Conservation (phyloP, 495 filamentous ascomycete species). For the Penicillium cinerascens region DNA sequence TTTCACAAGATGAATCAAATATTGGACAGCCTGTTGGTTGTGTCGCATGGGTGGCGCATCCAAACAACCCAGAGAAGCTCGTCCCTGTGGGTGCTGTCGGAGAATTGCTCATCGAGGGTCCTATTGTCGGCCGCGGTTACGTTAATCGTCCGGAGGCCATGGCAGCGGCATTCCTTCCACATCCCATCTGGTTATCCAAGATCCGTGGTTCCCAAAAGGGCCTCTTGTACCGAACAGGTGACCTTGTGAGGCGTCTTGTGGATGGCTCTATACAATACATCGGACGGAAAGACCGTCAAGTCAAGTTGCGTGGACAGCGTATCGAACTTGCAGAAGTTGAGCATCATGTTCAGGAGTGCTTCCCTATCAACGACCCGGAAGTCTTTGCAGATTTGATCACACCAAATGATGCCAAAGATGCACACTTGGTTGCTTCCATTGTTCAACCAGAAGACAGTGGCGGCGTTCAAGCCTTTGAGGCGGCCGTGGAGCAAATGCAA, state of each 20-base stretch:
- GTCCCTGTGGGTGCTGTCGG: neutral
- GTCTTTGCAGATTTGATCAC: constrained; percentile 4
- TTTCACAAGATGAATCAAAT: no score
- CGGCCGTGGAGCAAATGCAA: neutral
- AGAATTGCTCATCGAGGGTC: constrained; percentile 5
- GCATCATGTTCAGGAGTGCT: neutral
- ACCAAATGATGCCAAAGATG: neutral
- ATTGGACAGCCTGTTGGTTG: no score
- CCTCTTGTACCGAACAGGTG: neutral
- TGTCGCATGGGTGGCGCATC: no score
- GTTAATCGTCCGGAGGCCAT: neutral
- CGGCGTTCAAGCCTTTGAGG: neutral
- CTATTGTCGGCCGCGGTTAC: constrained; percentile 6
- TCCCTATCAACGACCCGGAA: neutral
- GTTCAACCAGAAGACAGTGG: neutral
- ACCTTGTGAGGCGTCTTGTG: neutral
- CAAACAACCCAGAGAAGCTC: neutral
- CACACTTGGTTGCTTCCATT: constrained; percentile 2
- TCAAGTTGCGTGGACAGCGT: constrained; percentile 3
- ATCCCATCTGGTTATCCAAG: no score
- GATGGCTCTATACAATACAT: neutral
- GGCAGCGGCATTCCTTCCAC: no score
- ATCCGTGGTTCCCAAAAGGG: no score
- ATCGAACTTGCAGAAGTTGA: constrained; percentile 1
- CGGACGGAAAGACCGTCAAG: neutral